phyloP scores from a whole-genome alignment of 2,329 filamentous ascomycete genomes.

The Lomentospora prolificans region DNA sequence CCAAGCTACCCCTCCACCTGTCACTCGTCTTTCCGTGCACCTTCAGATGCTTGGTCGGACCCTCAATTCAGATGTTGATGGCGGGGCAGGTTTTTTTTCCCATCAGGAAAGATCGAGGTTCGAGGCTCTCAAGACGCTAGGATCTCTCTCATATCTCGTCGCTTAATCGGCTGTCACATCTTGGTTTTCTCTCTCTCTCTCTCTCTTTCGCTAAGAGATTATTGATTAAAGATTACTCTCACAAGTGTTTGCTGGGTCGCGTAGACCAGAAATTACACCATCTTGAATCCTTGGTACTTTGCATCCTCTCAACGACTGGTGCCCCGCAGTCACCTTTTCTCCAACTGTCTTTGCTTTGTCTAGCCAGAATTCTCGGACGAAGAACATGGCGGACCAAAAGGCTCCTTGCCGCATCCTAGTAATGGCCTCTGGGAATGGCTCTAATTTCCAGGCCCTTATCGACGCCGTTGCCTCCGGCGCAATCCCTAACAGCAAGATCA shows the following conservation, averaged over 20 bases:
- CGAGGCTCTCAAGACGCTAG: too few relatives aligned
- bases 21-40: not conserved
- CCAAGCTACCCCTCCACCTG: not conserved
- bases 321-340: not conserved
- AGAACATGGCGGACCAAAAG: constrained; percentile 1
- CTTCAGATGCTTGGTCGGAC: too few relatives aligned
- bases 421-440: constrained; percentile 64
- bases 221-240: too few relatives aligned
- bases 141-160: too few relatives aligned
- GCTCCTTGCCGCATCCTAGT: constrained; percentile 47
- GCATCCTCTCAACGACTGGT: not conserved
- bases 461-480: constrained; percentile 30
- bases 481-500: constrained; percentile 32
- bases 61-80: not conserved
- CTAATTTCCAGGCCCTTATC: constrained; percentile 68
- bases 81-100: too few relatives aligned
- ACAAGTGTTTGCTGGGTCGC: too few relatives aligned
- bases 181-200: too few relatives aligned
- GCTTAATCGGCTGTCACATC: too few relatives aligned
- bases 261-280: too few relatives aligned
- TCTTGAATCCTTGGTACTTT: too few relatives aligned
- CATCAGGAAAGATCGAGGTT: too few relatives aligned
- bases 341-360: not conserved
- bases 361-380: not conserved
- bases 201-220: too few relatives aligned